Percentiles rank a stretch among this genome's conserved stretches.
Conservation (phyloP, 2,329 filamentous ascomycete genomes). For the Myriosclerotinia duriaeana region DNA sequence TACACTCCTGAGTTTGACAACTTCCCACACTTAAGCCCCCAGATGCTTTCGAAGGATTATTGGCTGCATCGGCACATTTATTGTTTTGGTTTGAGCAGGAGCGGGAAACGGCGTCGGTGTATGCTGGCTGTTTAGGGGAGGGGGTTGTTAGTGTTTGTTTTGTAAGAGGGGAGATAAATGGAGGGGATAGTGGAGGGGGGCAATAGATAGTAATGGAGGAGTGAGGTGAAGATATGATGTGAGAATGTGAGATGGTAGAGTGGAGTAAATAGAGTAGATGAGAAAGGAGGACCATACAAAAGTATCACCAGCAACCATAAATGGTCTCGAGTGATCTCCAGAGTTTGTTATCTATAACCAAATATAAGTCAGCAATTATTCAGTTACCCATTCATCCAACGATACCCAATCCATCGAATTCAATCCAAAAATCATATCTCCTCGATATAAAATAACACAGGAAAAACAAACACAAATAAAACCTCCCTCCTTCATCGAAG, state of each 20-base stretch:
- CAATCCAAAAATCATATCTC: no score
- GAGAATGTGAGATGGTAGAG: neutral
- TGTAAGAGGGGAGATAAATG: neutral
- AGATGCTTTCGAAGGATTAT: neutral
- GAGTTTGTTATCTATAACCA: constrained; percentile 18
- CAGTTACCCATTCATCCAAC: neutral
- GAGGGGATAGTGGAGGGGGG: neutral
- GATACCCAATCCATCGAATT: no score
- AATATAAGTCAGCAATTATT: neutral
- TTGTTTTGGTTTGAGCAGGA: constrained; percentile 14
- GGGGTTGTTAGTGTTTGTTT: neutral
- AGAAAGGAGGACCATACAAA: constrained; percentile 16
- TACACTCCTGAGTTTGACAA: constrained; percentile 17
- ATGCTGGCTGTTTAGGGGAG: neutral
- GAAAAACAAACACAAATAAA: no score
- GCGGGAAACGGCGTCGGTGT: neutral
- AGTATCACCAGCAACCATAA: constrained; percentile 8
- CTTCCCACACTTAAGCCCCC: neutral
- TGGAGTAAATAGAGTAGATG: neutral
- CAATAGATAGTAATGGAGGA: neutral
- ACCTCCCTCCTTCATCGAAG: no score
- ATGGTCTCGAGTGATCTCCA: constrained; percentile 14
- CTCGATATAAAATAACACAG: no score
- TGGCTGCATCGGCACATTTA: constrained; percentile 8
- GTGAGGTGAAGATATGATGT: neutral